Evolutionary conservation across 23 red algal genomes (phyloP).

Genomic region (Agarophyton chilense): DNA sequence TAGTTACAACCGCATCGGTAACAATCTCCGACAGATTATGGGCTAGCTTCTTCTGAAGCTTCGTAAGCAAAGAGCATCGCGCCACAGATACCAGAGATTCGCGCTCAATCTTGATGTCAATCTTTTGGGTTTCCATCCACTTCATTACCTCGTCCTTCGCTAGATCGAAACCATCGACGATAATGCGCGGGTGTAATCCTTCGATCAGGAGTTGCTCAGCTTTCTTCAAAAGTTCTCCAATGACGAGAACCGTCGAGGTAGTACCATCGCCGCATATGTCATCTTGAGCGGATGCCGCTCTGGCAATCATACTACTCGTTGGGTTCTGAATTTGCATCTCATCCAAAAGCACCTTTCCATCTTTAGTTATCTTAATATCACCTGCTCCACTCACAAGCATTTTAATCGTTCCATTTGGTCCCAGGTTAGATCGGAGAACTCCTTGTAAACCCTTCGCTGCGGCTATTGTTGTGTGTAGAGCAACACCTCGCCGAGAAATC

Average conservation of each 20-base stretch:
- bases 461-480: conserved; percentile 90
- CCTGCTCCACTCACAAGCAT: conserved; percentile 96
- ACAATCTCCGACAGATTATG: conserved; percentile 82
- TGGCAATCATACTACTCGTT: conserved; percentile 93
- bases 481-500: conserved; percentile 89
- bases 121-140: conserved; percentile 86
- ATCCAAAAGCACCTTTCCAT: conserved; percentile 94
- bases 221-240: conserved; percentile 95
- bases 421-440: conserved; percentile 94
- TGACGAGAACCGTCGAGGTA: conserved; percentile 89
- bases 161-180: conserved; percentile 95
- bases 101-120: conserved; percentile 69
- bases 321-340: conserved; percentile 99
- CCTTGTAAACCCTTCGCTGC: conserved; percentile 97
- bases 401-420: conserved; percentile 96
- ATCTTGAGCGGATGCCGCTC: conserved; percentile 95
- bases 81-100: conserved; percentile 85
- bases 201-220: conserved; percentile 94
- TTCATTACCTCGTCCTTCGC: conserved; percentile 78
- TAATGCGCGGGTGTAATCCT: conserved; percentile 88
- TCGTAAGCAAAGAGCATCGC: conserved; percentile 87
- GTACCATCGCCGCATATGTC: conserved; percentile 97
- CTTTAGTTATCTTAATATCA: conserved; percentile 98
- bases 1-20: conserved; percentile 90
- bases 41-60: conserved; percentile 73